phyloP scores from a whole-genome alignment of 805 yeast species.

The Maudiozyma pseudohumilis region DNA sequence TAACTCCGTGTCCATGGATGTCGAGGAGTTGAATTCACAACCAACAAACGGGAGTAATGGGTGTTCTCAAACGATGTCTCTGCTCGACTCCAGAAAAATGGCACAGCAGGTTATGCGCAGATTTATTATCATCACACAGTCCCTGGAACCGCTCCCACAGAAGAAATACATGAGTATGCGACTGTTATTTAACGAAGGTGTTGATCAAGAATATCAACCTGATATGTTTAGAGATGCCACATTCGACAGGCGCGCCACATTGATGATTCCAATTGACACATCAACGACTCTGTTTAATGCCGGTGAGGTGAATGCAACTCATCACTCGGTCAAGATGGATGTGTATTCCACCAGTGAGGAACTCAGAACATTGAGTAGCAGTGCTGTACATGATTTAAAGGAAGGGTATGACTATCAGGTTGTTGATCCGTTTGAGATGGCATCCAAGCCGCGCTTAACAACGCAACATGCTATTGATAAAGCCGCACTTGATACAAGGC shows the following conservation, averaged over 20 bases:
- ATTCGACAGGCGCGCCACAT: slow-evolving; percentile 27
- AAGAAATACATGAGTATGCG: slow-evolving; percentile 40
- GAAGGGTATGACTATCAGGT: slow-evolving; percentile 5
- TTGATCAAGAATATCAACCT: slow-evolving; percentile 43
- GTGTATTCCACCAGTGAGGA: slow-evolving; percentile 23
- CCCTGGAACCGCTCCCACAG: slow-evolving; percentile 41
- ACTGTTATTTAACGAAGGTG: slow-evolving; percentile 38
- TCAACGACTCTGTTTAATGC: slow-evolving; percentile 16
- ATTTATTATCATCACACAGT: slow-evolving; percentile 44
- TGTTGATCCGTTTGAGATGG: slow-evolving; percentile 26
- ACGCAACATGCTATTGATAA: no score
- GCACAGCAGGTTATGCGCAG: slow-evolving; percentile 42
- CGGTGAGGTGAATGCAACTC: slow-evolving; percentile 27
- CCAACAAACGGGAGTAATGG: slow-evolving; percentile 6
- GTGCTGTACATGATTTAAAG: neutral
- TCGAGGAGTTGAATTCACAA: no score
- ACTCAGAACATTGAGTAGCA: neutral
- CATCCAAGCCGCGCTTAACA: no score
- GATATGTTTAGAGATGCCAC: slow-evolving; percentile 37
- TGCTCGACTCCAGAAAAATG: slow-evolving; percentile 34
- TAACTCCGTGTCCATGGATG: slow-evolving; percentile 15
- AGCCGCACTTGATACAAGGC: neutral
- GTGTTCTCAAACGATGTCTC: slow-evolving; percentile 16
- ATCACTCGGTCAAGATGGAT: slow-evolving; percentile 25
- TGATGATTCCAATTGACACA: slow-evolving; percentile 21